Base-by-base conservation (phyloP, 345 rosid species). In the Syzygium aqueum region DNA sequence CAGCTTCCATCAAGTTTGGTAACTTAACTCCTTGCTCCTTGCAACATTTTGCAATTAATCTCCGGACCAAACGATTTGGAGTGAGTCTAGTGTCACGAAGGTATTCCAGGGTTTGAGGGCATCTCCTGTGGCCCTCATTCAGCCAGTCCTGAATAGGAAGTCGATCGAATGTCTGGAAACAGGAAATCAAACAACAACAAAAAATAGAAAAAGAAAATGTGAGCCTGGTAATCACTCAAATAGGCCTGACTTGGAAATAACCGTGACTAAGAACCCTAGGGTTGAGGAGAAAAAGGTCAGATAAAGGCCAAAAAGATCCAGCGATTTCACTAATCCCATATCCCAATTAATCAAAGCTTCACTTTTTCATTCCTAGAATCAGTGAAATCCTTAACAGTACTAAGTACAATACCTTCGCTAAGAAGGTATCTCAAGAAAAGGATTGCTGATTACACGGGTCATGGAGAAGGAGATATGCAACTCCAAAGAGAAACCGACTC, bases 121-220 rank as follows among this genome's bases (percentile, higher is more conserved):
- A 95, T 80, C 91, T 92, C 80, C 87, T 87, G 50, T 88, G 77
- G 57, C 93, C 93, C 65, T 86, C 88, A 61, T 78, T 91, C 82
- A 94, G 90, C 95, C 92, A 90, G 53, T 86, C 56, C 73, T 86
- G 86, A 86, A 94, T 93, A 89, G 67, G 90, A 11, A 89, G 87
- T 28, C 93, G 91, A 83, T 95, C 94, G 83, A 88, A 93, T 65
- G 95, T 95, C 97, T 94, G 93, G 56, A 90, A 87, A 85, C 46
- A 90, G 86, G 65, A 33, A 80, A 88, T 73, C 80, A 73, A 73
- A 73, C 49, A 17, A 67, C 46, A 43, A 43, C 46, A 53, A 53
- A 53, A 52, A 53, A 53, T 4, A 67, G 19, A 16, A 67, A 6
- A 46, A 13, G 33, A 17, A 52, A 33, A n/a, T 19, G 19, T 52